These are phyloP conservation scores for Ballota nigra DNA, from an alignment of 257 asterid species.

Conservation along the genomic window DNA sequence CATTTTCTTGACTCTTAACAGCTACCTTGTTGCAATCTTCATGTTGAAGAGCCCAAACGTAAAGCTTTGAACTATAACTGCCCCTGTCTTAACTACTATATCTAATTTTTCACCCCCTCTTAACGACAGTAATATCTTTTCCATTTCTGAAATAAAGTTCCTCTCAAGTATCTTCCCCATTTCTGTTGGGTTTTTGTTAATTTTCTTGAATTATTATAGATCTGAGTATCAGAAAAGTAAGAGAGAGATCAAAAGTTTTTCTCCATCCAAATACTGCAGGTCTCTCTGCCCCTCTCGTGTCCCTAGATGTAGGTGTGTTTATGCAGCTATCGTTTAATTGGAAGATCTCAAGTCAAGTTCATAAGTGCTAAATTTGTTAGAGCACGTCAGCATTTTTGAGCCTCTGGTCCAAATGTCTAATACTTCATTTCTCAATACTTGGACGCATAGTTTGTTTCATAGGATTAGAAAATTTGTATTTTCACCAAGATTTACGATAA, in stretches of 20 bases:
- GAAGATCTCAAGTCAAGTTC: constrained; percentile 3
- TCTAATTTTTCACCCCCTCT: background rate
- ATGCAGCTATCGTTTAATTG: background rate
- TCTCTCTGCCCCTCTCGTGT: background rate
- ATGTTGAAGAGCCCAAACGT: constrained; percentile 6
- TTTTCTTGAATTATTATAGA: background rate
- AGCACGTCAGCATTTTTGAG: background rate
- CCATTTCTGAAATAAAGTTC: background rate
- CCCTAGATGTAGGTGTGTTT: background rate
- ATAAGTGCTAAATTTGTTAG: background rate
- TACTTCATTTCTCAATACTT: background rate
- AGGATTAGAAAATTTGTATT: background rate
- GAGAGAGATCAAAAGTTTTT: background rate
- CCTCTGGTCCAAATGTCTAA: background rate
- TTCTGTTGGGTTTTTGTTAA: background rate
- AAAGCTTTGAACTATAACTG: background rate
- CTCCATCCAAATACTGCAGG: constrained; percentile 1
- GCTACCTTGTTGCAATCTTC: constrained; percentile 1
- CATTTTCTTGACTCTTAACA: too few relatives aligned
- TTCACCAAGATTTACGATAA: background rate
- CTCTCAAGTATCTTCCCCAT: background rate
- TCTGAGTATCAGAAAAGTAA: background rate
- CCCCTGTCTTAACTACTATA: background rate
- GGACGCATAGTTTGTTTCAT: background rate
- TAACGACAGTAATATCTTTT: background rate